Evolutionary conservation across 2,329 filamentous ascomycete genomes (phyloP), one percentile per base, ranked within the genome.

Genomic region (Calonectria montana): DNA sequence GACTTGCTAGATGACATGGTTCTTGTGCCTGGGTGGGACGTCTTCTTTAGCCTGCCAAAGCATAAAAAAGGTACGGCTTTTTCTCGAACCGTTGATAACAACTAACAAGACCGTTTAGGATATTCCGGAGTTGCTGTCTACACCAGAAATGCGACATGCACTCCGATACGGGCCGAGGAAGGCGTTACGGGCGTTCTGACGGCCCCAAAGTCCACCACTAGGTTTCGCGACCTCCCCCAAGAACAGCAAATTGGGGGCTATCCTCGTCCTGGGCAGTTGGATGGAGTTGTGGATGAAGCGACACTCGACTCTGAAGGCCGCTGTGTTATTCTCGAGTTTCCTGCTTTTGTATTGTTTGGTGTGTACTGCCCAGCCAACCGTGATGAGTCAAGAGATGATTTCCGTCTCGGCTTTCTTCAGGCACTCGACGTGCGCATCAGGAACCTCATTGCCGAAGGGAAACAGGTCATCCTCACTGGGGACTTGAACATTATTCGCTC

Each of bases 101-200:
- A 35, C 73, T 73, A 67, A 50, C 70, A 59, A 23, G 4, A n/a
- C 12, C 35, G 12, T 1, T 16, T 66, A 97, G 95, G 97, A 27
- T 99, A 98, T 81, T 97, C 96, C 29, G 97, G 97, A 2, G 96
- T 99, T 2, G 97, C 93, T 4, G 95, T 99, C 41, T 99, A 98
- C 84, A 98, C 96, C 1, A 91, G 95, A n/a, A 97, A 94, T 80
- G 89, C 93, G 4, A 92, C 90, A 41, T 98, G 97, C 82, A 91
- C 92, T 4, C 97, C 97, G 0, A 94, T 98, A 29, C 91, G 93
- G 72, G 96, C 96, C 4, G 97, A 99, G 84, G 96, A 98, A 85
- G 97, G 97, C n/a, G 88, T 99, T 66, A 93, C 95, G 0, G 97
- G 97, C 18, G 86, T 94, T 6, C 89, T 98, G 16, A 92, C 90